Evolutionary conservation across 345 rosid species (phyloP).

Genomic region (Syzygium aqueum): DNA sequence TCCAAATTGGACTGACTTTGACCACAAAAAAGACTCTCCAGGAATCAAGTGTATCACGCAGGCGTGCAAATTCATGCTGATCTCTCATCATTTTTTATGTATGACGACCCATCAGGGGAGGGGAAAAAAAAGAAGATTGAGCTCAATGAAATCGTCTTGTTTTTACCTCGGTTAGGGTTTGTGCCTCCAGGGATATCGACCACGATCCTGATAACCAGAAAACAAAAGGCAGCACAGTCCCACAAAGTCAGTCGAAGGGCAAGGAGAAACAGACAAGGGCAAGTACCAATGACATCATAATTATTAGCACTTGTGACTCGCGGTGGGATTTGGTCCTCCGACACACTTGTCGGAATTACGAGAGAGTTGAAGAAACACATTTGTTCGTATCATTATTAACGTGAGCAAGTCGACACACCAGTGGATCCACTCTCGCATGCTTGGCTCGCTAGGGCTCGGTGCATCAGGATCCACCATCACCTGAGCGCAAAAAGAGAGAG

Average conservation of each 20-base stretch:
- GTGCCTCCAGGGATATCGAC: slow-evolving; percentile 77
- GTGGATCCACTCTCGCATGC: slow-evolving; percentile 81
- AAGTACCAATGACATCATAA: background rate
- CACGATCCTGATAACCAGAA: slow-evolving; percentile 43
- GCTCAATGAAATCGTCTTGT: background rate
- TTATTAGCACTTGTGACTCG: background rate
- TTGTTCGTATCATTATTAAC: background rate
- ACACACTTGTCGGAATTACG: background rate
- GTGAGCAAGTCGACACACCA: slow-evolving; percentile 32
- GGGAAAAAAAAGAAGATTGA: background rate
- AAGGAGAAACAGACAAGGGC: background rate
- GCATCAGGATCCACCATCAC: slow-evolving; percentile 96
- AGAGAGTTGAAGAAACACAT: background rate
- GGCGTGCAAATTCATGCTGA: background rate
- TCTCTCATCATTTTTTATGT: background rate
- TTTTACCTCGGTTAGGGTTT: slow-evolving; percentile 48
- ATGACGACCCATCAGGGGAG: background rate
- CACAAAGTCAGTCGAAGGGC: background rate
- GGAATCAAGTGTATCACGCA: background rate
- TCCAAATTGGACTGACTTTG: background rate
- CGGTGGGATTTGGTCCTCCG: background rate
- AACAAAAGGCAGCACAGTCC: background rate
- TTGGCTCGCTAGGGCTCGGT: slow-evolving; percentile 89
- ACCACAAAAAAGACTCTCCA: background rate
- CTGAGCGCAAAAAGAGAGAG: slow-evolving; percentile 12